A percentile compares a stretch with the other conserved stretches of the same genome.
Conservation (phyloP, 495 filamentous ascomycete species). For the Niebla homalea region DNA sequence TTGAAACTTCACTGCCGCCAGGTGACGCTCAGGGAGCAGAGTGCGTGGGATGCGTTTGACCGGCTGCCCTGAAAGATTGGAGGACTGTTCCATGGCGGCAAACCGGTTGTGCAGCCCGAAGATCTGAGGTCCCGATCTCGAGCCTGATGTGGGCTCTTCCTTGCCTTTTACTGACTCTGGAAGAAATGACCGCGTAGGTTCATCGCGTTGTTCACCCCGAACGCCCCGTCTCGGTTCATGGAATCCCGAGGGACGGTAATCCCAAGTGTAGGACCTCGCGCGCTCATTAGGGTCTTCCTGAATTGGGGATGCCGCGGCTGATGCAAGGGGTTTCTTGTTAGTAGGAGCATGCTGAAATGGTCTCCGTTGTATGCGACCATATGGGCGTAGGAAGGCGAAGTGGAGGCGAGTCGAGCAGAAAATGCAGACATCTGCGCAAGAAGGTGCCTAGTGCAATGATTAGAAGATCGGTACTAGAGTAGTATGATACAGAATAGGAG, state of each 20-base stretch:
- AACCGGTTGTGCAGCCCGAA: too few relatives aligned
- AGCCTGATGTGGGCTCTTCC: not conserved
- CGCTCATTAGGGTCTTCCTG: not conserved
- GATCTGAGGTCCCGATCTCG: not conserved
- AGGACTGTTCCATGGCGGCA: too few relatives aligned
- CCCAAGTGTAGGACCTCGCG: not conserved
- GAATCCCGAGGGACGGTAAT: not conserved
- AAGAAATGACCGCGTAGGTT: not conserved
- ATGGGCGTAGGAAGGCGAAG: not conserved
- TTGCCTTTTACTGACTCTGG: not conserved
- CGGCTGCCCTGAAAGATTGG: too few relatives aligned
- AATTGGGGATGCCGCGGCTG: constrained; percentile 1
- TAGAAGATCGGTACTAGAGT: not conserved
- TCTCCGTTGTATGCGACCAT: constrained; percentile 4
- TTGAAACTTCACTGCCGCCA: not conserved
- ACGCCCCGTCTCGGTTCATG: not conserved
- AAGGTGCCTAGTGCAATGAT: not conserved
- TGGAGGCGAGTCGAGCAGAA: constrained; percentile 14
- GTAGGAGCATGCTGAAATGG: constrained; percentile 1
- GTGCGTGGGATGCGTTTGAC: too few relatives aligned
- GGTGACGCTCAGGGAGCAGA: too few relatives aligned
- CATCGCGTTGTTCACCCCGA: too few relatives aligned
- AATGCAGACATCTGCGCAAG: constrained; percentile 14
- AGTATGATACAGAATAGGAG: not conserved
- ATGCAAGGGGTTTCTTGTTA: constrained; percentile 3